A percentile compares a stretch with the other conserved stretches of the same genome.
These are phyloP conservation scores for Cercospora beticola DNA, from an alignment of 2,329 filamentous ascomycete genomes.

Conservation along the genomic window DNA sequence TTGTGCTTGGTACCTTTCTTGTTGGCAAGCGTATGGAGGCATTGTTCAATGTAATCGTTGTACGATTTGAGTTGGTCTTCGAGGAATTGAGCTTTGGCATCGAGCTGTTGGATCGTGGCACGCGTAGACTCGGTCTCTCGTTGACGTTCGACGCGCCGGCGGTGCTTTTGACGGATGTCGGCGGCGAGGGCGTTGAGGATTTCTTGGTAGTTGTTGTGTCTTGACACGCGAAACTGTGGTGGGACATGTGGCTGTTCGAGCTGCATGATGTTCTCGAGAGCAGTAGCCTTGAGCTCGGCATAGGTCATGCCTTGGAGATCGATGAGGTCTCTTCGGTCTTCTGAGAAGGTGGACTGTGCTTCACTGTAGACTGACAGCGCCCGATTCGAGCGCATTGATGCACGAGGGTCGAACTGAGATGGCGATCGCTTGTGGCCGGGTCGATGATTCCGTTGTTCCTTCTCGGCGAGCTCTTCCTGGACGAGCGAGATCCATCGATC, in stretches of 20 bases:
- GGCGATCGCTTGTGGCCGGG: constrained; percentile 25
- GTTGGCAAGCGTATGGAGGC: constrained; percentile 94
- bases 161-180: constrained; percentile 96
- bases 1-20: constrained; percentile 81
- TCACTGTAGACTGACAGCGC: constrained; percentile 43
- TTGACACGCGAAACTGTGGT: constrained; percentile 69
- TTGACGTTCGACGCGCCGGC: constrained; percentile 84
- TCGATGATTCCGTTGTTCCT: constrained; percentile 42
- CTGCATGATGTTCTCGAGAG: constrained; percentile 87
- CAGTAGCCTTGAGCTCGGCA: constrained; percentile 86
- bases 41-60: constrained; percentile 98
- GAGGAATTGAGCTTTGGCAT: constrained; percentile 85
- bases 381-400: constrained; percentile 33
- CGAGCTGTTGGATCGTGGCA: constrained; percentile 70
- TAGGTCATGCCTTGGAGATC: constrained; percentile 90
- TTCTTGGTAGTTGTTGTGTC: constrained; percentile 91
- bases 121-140: constrained; percentile 84
- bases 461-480: constrained; percentile 69
- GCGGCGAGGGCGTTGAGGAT: constrained; percentile 95
- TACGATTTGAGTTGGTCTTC: constrained; percentile 96
- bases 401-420: constrained; percentile 36
- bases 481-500: constrained; percentile 81
- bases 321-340: constrained; percentile 56
- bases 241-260: constrained; percentile 66
- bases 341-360: constrained; percentile 40